Evolutionary conservation across 345 rosid species (phyloP).

Genomic region (thale cress (Arabidopsis thaliana)): TAIR10.1 NC_003074.8:21117001-21117500

Average conservation of each 20-base stretch:
- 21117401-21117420: conserved; percentile 68
- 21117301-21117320: conserved; percentile 15
- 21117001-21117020: conserved; percentile 93
- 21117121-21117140: conserved; percentile 27
- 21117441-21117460: conserved; percentile 87
- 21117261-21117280: conserved; percentile 9
- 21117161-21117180: conserved; percentile 91
- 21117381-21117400: conserved; percentile 81
- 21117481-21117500: conserved; percentile 93
- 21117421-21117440: conserved; percentile 80
- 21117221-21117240: conserved; percentile 35
- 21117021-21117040: conserved; percentile 93
- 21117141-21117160: conserved; percentile 74
- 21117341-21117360: conserved; percentile 90
- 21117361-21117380: conserved; percentile 89
- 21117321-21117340: conserved; percentile 17
- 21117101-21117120: conserved; percentile 9
- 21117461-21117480: conserved; percentile 87
- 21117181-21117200: conserved; percentile 96
- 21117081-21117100: conserved; percentile 19
- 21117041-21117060: conserved; percentile 93
- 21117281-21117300: conserved; percentile 13
- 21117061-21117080: conserved; percentile 56
- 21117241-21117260: conserved; percentile 5
- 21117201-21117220: conserved; percentile 90